Evolutionary conservation across 805 yeast species (phyloP).

Genomic region (Saccharomycopsis microspora): DNA sequence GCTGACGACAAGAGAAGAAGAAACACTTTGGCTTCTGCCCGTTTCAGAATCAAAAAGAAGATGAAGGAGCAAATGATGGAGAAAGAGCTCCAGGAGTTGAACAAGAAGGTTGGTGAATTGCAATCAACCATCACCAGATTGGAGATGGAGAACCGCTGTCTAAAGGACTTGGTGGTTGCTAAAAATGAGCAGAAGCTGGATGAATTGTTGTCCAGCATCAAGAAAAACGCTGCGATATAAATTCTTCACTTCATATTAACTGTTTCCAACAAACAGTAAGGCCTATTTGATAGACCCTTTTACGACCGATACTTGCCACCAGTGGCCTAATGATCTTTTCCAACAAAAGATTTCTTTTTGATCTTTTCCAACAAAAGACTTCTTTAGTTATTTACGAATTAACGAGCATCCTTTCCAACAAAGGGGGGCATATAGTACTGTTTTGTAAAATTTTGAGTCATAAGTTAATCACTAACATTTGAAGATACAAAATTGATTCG

Average conservation of each 20-base stretch:
- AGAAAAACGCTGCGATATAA: constrained; percentile 20
- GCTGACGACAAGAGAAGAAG: constrained; percentile 59
- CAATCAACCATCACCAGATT: constrained; percentile 71
- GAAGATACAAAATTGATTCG: too few species aligned
- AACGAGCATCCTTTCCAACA: too few species aligned
- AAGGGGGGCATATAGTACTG: too few species aligned
- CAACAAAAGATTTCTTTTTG: background rate
- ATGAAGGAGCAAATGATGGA: constrained; percentile 88
- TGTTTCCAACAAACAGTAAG: background rate
- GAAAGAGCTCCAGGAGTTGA: constrained; percentile 57
- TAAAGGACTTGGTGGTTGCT: constrained; percentile 75
- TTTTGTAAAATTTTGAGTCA: too few species aligned
- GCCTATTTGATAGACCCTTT: background rate
- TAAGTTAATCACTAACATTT: too few species aligned
- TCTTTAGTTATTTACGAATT: background rate
- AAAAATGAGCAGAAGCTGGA: constrained; percentile 43
- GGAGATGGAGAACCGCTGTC: constrained; percentile 86
- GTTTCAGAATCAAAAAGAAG: constrained; percentile 89
- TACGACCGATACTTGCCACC: too few species aligned
- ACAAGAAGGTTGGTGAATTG: constrained; percentile 50
- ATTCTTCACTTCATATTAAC: background rate
- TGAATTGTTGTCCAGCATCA: constrained; percentile 25
- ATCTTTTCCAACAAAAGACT: background rate
- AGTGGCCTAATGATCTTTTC: background rate
- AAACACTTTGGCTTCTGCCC: constrained; percentile 89